A percentile compares a stretch with the other conserved stretches of the same genome.
Evolutionary conservation across 2,329 filamentous ascomycete genomes (phyloP).

Genomic region (Sporothrix curviconia): DNA sequence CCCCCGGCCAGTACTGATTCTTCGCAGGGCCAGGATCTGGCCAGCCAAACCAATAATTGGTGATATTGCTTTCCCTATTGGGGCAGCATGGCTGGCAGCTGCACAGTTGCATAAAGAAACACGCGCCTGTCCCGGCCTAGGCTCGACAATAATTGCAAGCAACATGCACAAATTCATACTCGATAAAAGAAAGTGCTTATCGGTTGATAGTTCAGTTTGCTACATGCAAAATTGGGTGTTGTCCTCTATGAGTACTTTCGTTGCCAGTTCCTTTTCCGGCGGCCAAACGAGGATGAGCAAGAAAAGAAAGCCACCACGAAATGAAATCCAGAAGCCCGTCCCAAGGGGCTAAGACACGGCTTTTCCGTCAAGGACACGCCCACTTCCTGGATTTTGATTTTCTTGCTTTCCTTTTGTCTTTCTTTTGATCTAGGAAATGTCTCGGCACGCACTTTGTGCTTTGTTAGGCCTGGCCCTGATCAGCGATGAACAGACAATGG

Average conservation of each 20-base stretch:
- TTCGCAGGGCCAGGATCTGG: neutral
- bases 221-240: neutral
- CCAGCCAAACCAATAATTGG: conserved; percentile 3
- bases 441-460: no score
- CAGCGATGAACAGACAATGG: neutral
- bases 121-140: neutral
- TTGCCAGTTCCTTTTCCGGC: neutral
- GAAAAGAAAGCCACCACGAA: neutral
- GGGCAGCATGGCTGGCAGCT: neutral
- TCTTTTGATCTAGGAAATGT: no score
- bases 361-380: neutral
- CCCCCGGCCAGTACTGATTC: no score
- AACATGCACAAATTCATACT: no score
- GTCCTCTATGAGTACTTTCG: neutral
- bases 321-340: neutral
- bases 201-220: neutral
- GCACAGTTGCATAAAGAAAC: neutral
- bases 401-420: no score
- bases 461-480: no score
- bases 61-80: conserved; percentile 1
- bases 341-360: neutral
- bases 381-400: neutral
- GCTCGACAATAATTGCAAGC: neutral
- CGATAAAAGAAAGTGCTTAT: neutral
- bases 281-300: conserved; percentile 7